Evolutionary conservation across 2,329 filamentous ascomycete genomes (phyloP), one percentile per base, ranked within the genome.

Genomic region (Cladophialophora exuberans): DNA sequence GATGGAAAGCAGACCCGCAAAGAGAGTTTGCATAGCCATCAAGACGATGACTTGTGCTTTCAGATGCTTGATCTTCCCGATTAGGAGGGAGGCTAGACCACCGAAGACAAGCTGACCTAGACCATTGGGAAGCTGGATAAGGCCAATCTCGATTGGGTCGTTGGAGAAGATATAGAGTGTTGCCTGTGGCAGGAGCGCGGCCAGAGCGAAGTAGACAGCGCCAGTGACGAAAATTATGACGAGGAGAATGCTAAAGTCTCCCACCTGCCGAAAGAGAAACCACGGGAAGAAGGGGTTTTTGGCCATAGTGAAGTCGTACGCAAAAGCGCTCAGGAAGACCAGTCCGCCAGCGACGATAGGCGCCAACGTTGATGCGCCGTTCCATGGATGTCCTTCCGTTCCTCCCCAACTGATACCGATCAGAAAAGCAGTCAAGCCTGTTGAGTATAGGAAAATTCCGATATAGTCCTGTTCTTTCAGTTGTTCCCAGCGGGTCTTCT

Each of bases 151-250:
- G 33, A 72, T 69, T 4, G 64, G 60, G 36, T 73, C 67, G 43
- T 64, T 69, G 3, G 70, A 72, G 65, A 74, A 79, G 13, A 78
- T 62, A 11, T 65, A 61, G n/a, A 57, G 53, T 52, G 78, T 71
- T n/a, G 73, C 70, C 7, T 71, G 71, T 1, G 76, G 77, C 72
- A 75, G 77, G 10, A 79, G 68, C 10, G 76, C 67, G 6, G 70
- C 75, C 53, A 79, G 64, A 11, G 69, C 70, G 64, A 74, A 79
- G 64, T 75, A 79, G 6, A 77, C 65, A 70, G 76, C 75, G 23
- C 57, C 57, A 31, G 76, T 68, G 39, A 70, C 66, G 30, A 67
- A 59, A 28, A 76, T 68, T 44, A 76, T 68, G 46, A 71, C 74
- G 28, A 71, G 64, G 56, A 57, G 38, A 2, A 60, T 30, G 3